Evolutionary conservation across 176 grass and related monocot genomes (phyloP).

Genomic region (Pontederia crassipes): DNA sequence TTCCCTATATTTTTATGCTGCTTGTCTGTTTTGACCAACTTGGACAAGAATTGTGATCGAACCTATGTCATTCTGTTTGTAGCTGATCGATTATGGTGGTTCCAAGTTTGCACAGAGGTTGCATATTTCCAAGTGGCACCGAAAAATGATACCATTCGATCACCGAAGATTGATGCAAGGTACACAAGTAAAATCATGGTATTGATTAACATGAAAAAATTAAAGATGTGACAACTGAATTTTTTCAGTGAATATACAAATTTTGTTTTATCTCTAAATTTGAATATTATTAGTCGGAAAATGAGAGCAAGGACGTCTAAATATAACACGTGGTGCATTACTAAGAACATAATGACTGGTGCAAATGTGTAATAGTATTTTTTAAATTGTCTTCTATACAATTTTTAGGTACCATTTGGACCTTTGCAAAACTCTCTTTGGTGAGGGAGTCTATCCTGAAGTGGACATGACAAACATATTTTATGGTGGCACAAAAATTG

Average conservation of each 20-base stretch:
- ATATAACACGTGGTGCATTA: neutral
- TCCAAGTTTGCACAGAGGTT: conserved; percentile 85
- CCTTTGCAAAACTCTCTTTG: conserved; percentile 69
- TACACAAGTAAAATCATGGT: conserved; percentile 3
- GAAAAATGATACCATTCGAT: conserved; percentile 72
- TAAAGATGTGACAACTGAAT: neutral
- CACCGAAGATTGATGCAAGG: conserved; percentile 50
- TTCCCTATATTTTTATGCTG: conserved; percentile 12
- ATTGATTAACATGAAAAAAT: neutral
- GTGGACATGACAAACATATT: conserved; percentile 80
- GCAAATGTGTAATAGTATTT: neutral
- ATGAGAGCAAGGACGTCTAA: too few species aligned
- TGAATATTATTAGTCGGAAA: too few species aligned
- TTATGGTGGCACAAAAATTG: conserved; percentile 62
- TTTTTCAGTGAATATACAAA: neutral
- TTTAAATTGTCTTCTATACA: neutral
- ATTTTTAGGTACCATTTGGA: conserved; percentile 69
- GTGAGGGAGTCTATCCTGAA: conserved; percentile 73
- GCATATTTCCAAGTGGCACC: conserved; percentile 88
- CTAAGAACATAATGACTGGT: neutral
- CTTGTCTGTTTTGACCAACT: conserved; percentile 3
- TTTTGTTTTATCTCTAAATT: neutral
- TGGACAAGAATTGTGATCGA: conserved; percentile 8
- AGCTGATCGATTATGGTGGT: conserved; percentile 83
- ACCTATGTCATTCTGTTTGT: conserved; percentile 17